Percentiles rank a stretch among this genome's conserved stretches.
Evolutionary conservation across 768 basidiomycete species (phyloP).

Genomic region (Astraeus odoratus): DNA sequence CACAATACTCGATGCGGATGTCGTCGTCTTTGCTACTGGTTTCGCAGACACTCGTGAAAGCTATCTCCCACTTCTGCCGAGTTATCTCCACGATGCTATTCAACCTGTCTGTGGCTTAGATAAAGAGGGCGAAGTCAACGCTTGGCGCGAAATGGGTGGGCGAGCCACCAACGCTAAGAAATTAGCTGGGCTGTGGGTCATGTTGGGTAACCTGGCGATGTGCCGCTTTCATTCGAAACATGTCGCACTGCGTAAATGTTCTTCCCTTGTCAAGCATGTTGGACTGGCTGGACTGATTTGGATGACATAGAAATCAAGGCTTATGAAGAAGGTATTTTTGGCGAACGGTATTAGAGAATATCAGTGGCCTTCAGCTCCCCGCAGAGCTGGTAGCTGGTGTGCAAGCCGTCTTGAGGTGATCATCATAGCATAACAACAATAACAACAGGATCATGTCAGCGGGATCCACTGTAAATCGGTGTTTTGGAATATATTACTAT

Average conservation of each 20-base stretch:
- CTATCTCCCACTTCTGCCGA: conserved; percentile 16
- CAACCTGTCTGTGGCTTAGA: conserved; percentile 25
- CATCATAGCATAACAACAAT: too few species aligned
- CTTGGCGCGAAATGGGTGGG: conserved; percentile 44
- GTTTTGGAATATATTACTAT: too few species aligned
- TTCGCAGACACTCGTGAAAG: conserved; percentile 14
- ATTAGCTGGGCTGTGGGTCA: conserved; percentile 41
- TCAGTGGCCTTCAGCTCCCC: too few species aligned
- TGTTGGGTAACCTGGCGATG: conserved; percentile 57
- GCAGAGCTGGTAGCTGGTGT: too few species aligned
- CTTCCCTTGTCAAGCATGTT: neutral
- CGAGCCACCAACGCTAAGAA: conserved; percentile 9
- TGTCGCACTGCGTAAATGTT: conserved; percentile 52
- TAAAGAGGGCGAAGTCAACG: conserved; percentile 22
- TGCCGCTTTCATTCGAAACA: conserved; percentile 65
- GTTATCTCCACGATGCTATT: conserved; percentile 13
- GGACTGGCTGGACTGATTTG: neutral
- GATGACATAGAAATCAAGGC: conserved; percentile 56
- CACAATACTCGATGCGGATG: conserved; percentile 39
- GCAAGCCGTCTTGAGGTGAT: too few species aligned
- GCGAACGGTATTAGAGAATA: conserved; percentile 15
- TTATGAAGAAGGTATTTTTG: conserved; percentile 42
- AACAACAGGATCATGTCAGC: too few species aligned
- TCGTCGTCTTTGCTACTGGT: conserved; percentile 44
- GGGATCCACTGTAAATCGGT: too few species aligned